Conservation (phyloP, 75 land plant genomes). For the Pinus taeda region DNA sequence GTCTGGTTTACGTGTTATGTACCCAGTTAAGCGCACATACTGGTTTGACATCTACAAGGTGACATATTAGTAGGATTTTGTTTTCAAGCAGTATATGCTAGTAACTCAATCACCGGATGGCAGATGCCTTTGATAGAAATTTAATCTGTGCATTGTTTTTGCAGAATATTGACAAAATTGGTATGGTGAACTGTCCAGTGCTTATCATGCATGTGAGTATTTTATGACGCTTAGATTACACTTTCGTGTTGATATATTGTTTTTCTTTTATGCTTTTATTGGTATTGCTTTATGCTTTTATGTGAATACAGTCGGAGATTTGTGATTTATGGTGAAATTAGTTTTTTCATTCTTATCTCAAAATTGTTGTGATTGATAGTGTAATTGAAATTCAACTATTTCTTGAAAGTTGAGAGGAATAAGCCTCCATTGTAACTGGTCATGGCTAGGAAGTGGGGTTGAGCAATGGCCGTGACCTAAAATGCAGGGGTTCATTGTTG, state of each 20-base stretch:
- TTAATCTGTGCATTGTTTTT: conserved; percentile 13
- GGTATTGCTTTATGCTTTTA: neutral
- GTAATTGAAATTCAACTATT: neutral
- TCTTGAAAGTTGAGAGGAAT: neutral
- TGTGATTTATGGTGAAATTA: neutral
- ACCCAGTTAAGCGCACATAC: conserved; percentile 76
- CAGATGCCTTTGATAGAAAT: neutral
- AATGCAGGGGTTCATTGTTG: neutral
- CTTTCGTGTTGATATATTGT: neutral
- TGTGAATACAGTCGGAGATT: too few species aligned
- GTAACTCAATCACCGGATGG: neutral
- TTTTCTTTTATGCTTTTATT: neutral
- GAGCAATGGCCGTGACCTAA: neutral
- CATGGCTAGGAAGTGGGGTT: neutral
- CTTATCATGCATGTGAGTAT: conserved; percentile 59
- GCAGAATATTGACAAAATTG: conserved; percentile 70
- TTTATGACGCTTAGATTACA: neutral
- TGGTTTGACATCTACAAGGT: conserved; percentile 91
- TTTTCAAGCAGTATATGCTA: neutral
- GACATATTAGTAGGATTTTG: conserved; percentile 1
- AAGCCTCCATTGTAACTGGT: neutral
- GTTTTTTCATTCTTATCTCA: neutral
- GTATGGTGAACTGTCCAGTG: conserved; percentile 52
- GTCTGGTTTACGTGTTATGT: conserved; percentile 73
- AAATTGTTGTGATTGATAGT: neutral